phyloP scores from a whole-genome alignment of 345 rosid species.

The Moricandia moricandioides region DNA sequence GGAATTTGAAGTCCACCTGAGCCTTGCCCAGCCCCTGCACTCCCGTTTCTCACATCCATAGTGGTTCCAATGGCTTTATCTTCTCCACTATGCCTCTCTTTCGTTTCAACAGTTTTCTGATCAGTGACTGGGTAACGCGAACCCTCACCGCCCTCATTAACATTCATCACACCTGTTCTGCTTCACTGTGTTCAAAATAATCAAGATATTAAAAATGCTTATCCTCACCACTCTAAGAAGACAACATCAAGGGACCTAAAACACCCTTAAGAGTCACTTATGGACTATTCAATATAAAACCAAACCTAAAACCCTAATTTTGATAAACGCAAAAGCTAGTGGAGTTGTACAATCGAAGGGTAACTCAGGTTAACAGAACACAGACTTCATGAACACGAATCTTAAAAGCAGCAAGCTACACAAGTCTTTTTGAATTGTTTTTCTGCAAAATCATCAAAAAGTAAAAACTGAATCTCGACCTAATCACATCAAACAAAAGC shows the following conservation, averaged over 20 bases:
- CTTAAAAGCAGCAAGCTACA: neutral
- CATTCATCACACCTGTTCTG: conserved; percentile 52
- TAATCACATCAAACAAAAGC: neutral
- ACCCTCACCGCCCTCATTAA: conserved; percentile 42
- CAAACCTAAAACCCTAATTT: conserved; percentile 41
- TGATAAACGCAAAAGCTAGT: neutral
- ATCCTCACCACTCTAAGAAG: neutral
- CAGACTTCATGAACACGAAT: conserved; percentile 1
- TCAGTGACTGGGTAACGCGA: conserved; percentile 34
- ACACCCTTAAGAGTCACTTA: neutral
- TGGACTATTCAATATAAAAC: neutral
- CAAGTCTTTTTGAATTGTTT: neutral
- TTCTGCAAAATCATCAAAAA: conserved; percentile 9
- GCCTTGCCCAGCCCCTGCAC: conserved; percentile 36
- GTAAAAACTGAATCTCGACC: conserved; percentile 8
- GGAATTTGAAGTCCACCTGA: conserved; percentile 42
- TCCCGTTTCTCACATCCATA: conserved; percentile 42
- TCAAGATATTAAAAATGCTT: conserved; percentile 4
- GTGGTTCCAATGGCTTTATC: conserved; percentile 35
- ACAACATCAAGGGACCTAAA: neutral
- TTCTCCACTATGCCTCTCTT: conserved; percentile 28
- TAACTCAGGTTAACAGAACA: conserved; percentile 11
- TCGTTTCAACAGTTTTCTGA: conserved; percentile 31
- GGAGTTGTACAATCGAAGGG: neutral
- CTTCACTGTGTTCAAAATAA: conserved; percentile 41